Base-by-base conservation (phyloP, 768 basidiomycete genomes). In the Termitomyces sp. region DNA sequence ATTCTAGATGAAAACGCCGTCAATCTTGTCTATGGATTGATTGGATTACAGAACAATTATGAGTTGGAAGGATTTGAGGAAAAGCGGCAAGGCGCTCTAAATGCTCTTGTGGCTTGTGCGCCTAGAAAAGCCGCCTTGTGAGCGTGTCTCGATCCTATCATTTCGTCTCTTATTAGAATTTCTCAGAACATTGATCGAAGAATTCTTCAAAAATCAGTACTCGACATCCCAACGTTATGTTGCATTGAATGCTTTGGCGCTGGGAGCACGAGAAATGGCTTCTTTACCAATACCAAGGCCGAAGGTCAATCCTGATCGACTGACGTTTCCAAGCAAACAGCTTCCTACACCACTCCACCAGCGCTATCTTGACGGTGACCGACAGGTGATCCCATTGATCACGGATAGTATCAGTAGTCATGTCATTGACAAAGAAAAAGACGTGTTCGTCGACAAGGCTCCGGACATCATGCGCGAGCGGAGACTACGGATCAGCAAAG, bases 181-280 rank as follows among this genome's bases (percentile, higher is more conserved):
- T 36, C 3, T 16, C 47, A 97, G 95, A 3, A 79, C 83, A 35
- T 75, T 98, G 10, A 86, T 92, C 53, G 93, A 96, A 68, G 92
- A 97, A 66, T 95, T 94, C 71, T 99, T 98, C 76, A 87, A 87
- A 63, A 90, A 89, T 49, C 92, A 96, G 62, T 97, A 96, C 70
- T 95, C 97, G 0, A 81, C 84, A 18, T 80, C 86, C 32, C 94
- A 98, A 64, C 87, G 95, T 8, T 90, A 83, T 60, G 82, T 84
- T 10, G 92, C 94, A 62, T 78, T 98, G 22, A 94, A 90, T 60
- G 88, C 93, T 1, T 75, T 99, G 11, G 92, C 91, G 0, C 71
- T 94, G 35, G 92, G 92, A 6, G 91, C 92, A 7, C 78, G 92
- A 57, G 95, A 98, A 68, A 74, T 97, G 6, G 90, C 75, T 62